Base-by-base conservation (phyloP, 768 basidiomycete genomes). In the Agrocybe praecox region DNA sequence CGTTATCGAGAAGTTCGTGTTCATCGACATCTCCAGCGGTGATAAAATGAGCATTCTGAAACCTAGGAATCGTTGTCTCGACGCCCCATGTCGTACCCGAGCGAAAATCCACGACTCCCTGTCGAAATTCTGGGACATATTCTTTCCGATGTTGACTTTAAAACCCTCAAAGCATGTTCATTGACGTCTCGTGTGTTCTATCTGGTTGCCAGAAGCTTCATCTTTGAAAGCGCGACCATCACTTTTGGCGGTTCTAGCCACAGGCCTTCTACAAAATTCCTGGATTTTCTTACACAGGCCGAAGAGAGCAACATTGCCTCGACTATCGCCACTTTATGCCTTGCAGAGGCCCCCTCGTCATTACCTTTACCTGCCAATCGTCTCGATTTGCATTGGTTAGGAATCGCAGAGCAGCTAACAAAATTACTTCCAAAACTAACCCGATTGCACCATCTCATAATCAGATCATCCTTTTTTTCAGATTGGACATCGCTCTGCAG, bases 51-150 rank as follows among this genome's bases (percentile, higher is more conserved):
- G 9, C 26, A 9, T 4, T 29, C 26, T 29, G 26, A 29, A 9
- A 4, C 4, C 5, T 9, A 29, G 26, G 9, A 29, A 29, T 29
- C 26, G 4, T n/a, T n/a, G n/a, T 29, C 26, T 29, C 26, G 9
- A 9, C 26, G 26, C 26, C 26, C 26, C 26, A 29, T 29, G 26
- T 52, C 36, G 24, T 11, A 32, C 15, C 21, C 18, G 4, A 40
- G 36, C 6, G 4, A 40, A 4, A 5, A 4, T 4, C 4, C n/a
- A 29, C 26, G 47, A 36, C 45, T 65, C 1, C 65, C 62, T 34
- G 10, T 62, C 17, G 62, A 66, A 21, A 18, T 66, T 11, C 29
- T 63, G 1, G 49, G 55, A n/a, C 29, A 23, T 6, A 60, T 66
- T 26, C 55, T 62, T 42, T 26, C 50, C 17, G 49, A 57, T 19